These are phyloP conservation scores for Rhamnella rubrinervis DNA, from an alignment of 331 rosid genomes.

Conservation along the genomic window DNA sequence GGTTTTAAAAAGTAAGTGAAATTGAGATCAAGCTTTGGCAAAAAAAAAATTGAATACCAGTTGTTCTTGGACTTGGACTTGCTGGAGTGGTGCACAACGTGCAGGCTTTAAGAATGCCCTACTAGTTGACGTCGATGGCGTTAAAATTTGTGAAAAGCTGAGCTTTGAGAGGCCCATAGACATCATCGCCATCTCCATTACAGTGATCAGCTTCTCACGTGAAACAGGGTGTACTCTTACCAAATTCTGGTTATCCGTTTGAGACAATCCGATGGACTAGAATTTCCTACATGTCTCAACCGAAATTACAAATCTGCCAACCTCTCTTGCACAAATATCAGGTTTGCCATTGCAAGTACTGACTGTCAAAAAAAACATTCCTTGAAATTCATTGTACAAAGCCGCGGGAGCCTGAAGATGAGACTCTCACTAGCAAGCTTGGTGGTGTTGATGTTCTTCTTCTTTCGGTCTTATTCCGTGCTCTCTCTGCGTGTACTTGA, in stretches of 20 bases:
- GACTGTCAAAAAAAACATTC: too few species aligned
- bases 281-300: neutral
- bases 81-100: slow-evolving; percentile 43
- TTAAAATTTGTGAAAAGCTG: slow-evolving; percentile 6
- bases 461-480: slow-evolving; percentile 13
- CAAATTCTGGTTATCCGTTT: neutral
- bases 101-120: slow-evolving; percentile 28
- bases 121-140: slow-evolving; percentile 7
- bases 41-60: slow-evolving; percentile 21
- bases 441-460: slow-evolving; percentile 11
- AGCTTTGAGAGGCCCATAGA: slow-evolving; percentile 12
- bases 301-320: neutral
- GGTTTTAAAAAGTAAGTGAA: too few species aligned
- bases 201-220: slow-evolving; percentile 3
- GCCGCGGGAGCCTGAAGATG: slow-evolving; percentile 20
- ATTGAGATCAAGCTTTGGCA: neutral
- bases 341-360: neutral
- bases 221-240: neutral
- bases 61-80: slow-evolving; percentile 27
- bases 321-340: neutral
- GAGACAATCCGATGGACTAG: neutral
- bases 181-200: slow-evolving; percentile 34
- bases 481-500: slow-evolving; percentile 13
- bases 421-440: neutral
- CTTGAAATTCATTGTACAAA: neutral